Evolutionary conservation across 2,329 filamentous ascomycete species (phyloP), one percentile per base, ranked within the genome.

Genomic region (Sporothrix variecibatus): DNA sequence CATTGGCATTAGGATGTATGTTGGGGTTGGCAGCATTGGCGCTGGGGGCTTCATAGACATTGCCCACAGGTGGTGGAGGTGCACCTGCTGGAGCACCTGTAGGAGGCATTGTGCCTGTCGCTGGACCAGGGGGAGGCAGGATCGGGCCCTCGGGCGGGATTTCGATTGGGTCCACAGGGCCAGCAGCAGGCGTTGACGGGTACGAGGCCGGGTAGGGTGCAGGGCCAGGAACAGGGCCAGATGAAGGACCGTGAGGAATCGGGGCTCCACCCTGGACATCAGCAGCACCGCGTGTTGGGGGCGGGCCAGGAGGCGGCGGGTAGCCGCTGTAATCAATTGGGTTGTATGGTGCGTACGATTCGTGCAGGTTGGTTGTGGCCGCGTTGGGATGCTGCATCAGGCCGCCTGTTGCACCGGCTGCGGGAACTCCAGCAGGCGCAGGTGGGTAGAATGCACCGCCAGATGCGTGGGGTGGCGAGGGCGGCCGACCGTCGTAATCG

Each of bases 381-480:
- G 79, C 76, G 77, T 83, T 82, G 40, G 81, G 81, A 68, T 83
- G 83, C 12, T 82, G 82, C 6, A 82, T 81, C 76, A 84, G 82
- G 23, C 80, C 49, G 38, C 68, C 71, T 2, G 46, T 17, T 62
- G 20, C 20, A 60, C 69, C 46, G 40, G 67, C 17, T 23, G 58
- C 12, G 73, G 71, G 26, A 67, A 72, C n/a, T 74, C 70, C 76
- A 74, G 58, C 56, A 9, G 70, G 65, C 9, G 49, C 68, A 2
- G 84, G 84, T 2, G 84, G 84, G 75, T 85, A 87, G 78, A 83
- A 87, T 20, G 84, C 83, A 15, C 86, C 86, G n/a, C 86, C 86
- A 2, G 86, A 88, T 3, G 86, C 86, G 72, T 83, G 85, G 2
- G 85, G 84, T 0, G 86, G 86, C 2, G 86, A 88, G 5, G 83